Percentiles rank a stretch among this genome's conserved stretches.
These are phyloP conservation scores for Stropharia rugosoannulata DNA, from an alignment of 768 basidiomycete species.

Conservation along the genomic window DNA sequence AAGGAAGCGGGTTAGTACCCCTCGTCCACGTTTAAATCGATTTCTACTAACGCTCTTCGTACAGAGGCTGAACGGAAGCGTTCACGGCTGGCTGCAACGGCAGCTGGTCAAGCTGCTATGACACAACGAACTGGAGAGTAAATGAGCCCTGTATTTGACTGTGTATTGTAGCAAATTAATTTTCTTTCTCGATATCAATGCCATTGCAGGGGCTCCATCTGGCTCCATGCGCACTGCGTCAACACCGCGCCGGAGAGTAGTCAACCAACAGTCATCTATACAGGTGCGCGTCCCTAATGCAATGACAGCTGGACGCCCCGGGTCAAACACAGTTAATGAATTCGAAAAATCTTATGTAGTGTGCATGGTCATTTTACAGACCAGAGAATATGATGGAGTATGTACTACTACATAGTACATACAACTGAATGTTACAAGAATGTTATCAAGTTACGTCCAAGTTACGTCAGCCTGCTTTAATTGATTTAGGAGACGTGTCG, in stretches of 20 bases:
- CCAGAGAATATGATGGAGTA: too few species aligned
- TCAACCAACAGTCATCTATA: background rate
- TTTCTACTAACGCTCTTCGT: background rate
- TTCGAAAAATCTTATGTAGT: too few species aligned
- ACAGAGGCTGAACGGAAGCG: conserved; percentile 95
- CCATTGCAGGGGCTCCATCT: too few species aligned
- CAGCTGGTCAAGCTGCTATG: conserved; percentile 91
- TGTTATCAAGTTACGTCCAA: background rate
- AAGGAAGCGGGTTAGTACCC: conserved; percentile 82
- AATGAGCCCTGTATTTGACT: conserved; percentile 13
- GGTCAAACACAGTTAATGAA: too few species aligned
- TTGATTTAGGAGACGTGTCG: conserved; percentile 16
- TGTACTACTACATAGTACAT: too few species aligned
- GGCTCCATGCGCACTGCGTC: too few species aligned
- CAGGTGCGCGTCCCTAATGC: too few species aligned
- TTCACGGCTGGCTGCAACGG: conserved; percentile 85
- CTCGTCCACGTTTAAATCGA: background rate
- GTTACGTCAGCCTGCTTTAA: conserved; percentile 18
- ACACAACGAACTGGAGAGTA: conserved; percentile 48
- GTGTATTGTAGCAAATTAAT: background rate
- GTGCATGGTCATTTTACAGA: too few species aligned
- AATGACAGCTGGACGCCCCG: too few species aligned
- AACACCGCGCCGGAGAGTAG: background rate
- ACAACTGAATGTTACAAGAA: too few species aligned
- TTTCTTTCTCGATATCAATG: too few species aligned